phyloP scores from a whole-genome alignment of 1,284 basidiomycete genomes.

The Ganoderma leucocontextum region DNA sequence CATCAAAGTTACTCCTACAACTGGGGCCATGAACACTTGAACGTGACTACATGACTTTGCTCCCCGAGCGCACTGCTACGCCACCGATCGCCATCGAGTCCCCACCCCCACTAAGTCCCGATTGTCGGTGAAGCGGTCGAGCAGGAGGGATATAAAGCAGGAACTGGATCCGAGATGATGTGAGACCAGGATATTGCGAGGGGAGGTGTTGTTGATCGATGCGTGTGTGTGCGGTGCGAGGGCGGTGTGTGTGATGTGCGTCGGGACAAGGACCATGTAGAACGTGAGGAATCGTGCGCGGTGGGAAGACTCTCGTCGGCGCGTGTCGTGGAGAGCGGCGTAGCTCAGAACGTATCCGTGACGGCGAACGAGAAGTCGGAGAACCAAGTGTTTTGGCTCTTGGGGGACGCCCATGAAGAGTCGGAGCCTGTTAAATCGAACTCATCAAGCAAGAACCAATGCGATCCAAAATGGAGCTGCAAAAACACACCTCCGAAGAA shows the following conservation, averaged over 20 bases:
- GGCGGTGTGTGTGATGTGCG: conserved; percentile 5
- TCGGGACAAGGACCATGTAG: conserved; percentile 10
- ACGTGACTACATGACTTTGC: too few species aligned
- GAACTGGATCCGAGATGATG: conserved; percentile 14
- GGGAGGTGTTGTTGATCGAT: conserved; percentile 10
- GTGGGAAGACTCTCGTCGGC: background rate
- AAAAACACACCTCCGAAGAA: conserved; percentile 66
- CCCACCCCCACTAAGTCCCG: too few species aligned
- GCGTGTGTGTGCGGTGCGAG: conserved; percentile 11
- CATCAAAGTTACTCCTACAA: too few species aligned
- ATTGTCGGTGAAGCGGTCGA: too few species aligned
- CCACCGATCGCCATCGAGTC: too few species aligned
- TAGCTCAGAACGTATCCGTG: conserved; percentile 55
- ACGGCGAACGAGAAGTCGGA: conserved; percentile 72
- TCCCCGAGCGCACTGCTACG: too few species aligned
- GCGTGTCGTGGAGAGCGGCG: conserved; percentile 19
- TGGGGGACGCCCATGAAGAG: conserved; percentile 59
- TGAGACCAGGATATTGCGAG: too few species aligned
- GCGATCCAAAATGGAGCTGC: background rate
- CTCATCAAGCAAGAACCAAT: conserved; percentile 9
- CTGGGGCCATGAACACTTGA: too few species aligned
- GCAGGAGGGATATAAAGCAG: conserved; percentile 12
- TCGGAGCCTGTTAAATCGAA: conserved; percentile 50
- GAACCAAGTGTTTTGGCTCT: conserved; percentile 65
- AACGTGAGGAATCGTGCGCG: conserved; percentile 21